Evolutionary conservation across 2,329 filamentous ascomycete genomes (phyloP).

Genomic region (Fusarium xylarioides): DNA sequence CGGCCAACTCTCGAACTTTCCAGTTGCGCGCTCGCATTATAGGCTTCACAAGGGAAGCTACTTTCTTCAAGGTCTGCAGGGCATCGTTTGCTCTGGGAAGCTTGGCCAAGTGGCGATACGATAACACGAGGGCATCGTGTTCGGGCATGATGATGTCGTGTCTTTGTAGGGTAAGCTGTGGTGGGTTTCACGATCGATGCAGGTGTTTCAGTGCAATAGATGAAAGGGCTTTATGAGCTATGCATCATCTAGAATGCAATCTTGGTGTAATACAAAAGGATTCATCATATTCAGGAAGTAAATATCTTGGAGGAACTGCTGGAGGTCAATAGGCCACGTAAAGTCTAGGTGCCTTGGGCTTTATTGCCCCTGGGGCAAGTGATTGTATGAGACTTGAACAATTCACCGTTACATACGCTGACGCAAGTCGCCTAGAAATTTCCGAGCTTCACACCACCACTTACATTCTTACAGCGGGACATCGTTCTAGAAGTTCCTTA

Average conservation of each 20-base stretch:
- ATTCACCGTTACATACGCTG: constrained; percentile 12
- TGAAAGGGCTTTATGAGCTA: constrained; percentile 4
- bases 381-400: not conserved
- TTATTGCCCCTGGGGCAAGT: constrained; percentile 21
- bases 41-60: constrained; percentile 90
- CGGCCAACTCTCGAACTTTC: constrained; percentile 80
- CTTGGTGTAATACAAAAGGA: not conserved
- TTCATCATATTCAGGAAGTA: not conserved
- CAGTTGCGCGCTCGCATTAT: constrained; percentile 90
- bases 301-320: not conserved
- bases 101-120: constrained; percentile 59
- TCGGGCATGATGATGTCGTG: constrained; percentile 34
- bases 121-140: constrained; percentile 55
- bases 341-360: constrained; percentile 38
- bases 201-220: not conserved
- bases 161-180: constrained; percentile 2
- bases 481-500: not conserved
- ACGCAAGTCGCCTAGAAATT: constrained; percentile 39
- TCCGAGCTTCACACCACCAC: constrained; percentile 6
- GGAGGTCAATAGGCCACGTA: constrained; percentile 31
- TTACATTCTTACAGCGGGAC: not conserved
- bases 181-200: constrained; percentile 5
- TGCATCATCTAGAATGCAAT: not conserved
- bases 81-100: constrained; percentile 61
- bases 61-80: constrained; percentile 73